These are phyloP conservation scores for Globisporangium abappressorium DNA, from an alignment of 352 stramenopile species.

Conservation along the genomic window DNA sequence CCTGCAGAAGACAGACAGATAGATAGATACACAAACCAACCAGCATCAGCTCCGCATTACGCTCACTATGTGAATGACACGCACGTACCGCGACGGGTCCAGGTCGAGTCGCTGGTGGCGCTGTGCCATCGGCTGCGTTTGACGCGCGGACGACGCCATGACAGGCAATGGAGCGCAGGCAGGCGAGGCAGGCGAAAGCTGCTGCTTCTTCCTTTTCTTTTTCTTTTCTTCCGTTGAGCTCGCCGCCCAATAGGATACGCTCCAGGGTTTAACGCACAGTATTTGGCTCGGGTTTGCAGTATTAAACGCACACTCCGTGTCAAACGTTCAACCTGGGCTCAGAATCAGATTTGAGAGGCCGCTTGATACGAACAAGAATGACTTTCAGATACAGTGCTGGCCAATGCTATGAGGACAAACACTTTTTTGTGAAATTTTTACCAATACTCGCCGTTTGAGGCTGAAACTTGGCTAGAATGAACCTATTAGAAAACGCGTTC, in stretches of 20 bases:
- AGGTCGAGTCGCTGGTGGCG: conserved; percentile 30
- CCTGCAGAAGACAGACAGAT: conserved; percentile 17
- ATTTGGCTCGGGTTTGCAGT: not conserved
- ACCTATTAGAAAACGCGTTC: too few species aligned
- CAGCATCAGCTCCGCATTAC: not conserved
- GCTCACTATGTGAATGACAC: not conserved
- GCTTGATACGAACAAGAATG: too few species aligned
- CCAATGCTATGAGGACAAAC: too few species aligned
- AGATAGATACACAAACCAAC: not conserved
- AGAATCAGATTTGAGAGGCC: not conserved
- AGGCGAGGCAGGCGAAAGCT: not conserved
- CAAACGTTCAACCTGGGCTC: not conserved
- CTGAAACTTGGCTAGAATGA: too few species aligned
- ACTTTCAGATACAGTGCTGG: too few species aligned
- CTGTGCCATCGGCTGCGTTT: conserved; percentile 35
- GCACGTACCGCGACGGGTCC: conserved; percentile 46
- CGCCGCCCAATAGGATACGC: not conserved
- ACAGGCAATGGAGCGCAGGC: not conserved
- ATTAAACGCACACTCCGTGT: not conserved
- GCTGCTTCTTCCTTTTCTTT: not conserved
- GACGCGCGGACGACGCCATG: conserved; percentile 27
- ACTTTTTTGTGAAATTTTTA: too few species aligned
- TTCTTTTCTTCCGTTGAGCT: not conserved
- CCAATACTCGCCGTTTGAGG: too few species aligned
- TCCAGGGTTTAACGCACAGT: not conserved